Conservation (phyloP, 768 basidiomycete genomes). For the Coprinopsis cinerea region DNA sequence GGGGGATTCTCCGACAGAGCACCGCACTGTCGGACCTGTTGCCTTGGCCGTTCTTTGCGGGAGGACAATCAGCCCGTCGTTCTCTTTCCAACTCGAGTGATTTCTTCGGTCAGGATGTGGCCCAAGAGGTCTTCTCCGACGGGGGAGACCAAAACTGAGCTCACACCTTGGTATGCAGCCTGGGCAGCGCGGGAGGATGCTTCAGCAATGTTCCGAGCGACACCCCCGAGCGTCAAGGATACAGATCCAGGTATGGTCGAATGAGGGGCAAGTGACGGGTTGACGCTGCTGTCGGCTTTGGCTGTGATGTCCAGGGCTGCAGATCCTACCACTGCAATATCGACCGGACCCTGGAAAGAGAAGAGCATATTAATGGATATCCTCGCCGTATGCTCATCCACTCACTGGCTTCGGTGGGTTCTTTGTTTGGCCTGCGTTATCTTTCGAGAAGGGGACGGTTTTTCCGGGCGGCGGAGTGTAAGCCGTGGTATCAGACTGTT, state of each 20-base stretch:
- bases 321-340: slow-evolving; percentile 73
- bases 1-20: slow-evolving; percentile 60
- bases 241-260: slow-evolving; percentile 82
- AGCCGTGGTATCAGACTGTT: too few relatives aligned
- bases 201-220: slow-evolving; percentile 93
- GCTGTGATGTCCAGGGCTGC: slow-evolving; percentile 89
- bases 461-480: too few relatives aligned
- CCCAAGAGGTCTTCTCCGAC: slow-evolving; percentile 79
- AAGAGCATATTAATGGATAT: background rate
- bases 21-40: slow-evolving; percentile 70
- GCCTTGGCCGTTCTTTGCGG: slow-evolving; percentile 70
- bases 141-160: slow-evolving; percentile 65
- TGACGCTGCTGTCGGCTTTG: slow-evolving; percentile 27
- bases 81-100: slow-evolving; percentile 63
- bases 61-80: slow-evolving; percentile 58
- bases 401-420: too few relatives aligned
- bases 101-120: slow-evolving; percentile 52
- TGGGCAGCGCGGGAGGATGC: slow-evolving; percentile 66
- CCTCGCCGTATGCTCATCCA: background rate
- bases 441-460: background rate
- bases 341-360: slow-evolving; percentile 29
- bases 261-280: slow-evolving; percentile 33
- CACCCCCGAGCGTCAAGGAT: slow-evolving; percentile 73
- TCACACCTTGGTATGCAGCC: slow-evolving; percentile 25
- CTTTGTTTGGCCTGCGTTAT: background rate